Base-by-base conservation (phyloP, 768 basidiomycete species). In the Russula sp. region DNA sequence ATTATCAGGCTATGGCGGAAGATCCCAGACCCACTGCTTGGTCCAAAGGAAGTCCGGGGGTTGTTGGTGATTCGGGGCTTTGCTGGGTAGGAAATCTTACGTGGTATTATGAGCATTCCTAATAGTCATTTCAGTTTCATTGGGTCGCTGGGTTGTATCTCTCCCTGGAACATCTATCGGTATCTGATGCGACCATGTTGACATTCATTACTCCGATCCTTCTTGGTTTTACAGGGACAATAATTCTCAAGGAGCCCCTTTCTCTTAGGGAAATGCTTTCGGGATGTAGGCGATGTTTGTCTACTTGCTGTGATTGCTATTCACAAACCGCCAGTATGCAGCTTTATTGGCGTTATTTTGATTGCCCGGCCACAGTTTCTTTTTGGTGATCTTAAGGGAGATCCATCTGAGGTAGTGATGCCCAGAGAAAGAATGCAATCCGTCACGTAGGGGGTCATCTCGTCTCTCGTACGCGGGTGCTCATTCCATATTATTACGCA, bases 331-430 rank as follows among this genome's bases (percentile, higher is more conserved):
- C 5, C 69, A 83, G 83, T 88, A 7, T 79, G 82, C 53, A 87
- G 90, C 73, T 79, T 95, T 36, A 48, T 82, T 13, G 93, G 92
- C 0, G 91, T 93, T 9, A 73, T 94, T 18, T 78, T 94, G 9
- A 92, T 97, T 54, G 90, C 92, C 10, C 80, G 90, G 40, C 94
- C 94, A 0, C 76, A 81, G 1, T 84, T 85, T 58, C 69, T 97
- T 8, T 94, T 97, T 68, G 88, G 87, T 3, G 48, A 38, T 49
- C 60, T 42, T 28, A 46, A 16, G 63, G 57, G 28, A 20, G 28
- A 42, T 7, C 61, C 32, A 10, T 52, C 59, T 8, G 57, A 65
- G 14, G 64, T 63, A 22, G 75, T 59, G 14, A 76, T 69, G 5
- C 72, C 68, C 16, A 69, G 57, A 22, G 74, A 78, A 69, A 74